Evolutionary conservation across 2,329 filamentous ascomycete species (phyloP).

Genomic region (Paecilomyces sp.): DNA sequence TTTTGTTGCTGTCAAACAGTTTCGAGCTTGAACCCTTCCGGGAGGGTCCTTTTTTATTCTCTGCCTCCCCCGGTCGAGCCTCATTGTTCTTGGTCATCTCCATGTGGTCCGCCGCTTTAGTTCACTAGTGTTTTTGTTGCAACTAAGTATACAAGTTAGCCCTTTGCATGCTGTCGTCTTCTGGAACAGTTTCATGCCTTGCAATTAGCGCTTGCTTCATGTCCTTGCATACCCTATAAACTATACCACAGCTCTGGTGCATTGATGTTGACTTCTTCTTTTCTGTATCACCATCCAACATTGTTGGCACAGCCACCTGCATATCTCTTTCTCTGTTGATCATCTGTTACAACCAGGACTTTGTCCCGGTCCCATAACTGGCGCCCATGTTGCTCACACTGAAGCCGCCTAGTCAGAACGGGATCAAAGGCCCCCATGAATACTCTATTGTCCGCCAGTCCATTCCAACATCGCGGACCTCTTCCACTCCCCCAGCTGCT

Average conservation of each 20-base stretch:
- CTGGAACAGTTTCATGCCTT: neutral
- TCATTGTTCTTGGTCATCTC: neutral
- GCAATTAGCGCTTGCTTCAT: neutral
- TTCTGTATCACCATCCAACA: conserved; percentile 16
- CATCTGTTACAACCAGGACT: neutral
- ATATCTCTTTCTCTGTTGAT: conserved; percentile 7
- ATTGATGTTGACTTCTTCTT: conserved; percentile 6
- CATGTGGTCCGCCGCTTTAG: neutral
- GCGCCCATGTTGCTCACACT: conserved; percentile 46
- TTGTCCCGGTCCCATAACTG: conserved; percentile 2
- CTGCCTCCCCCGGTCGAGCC: neutral
- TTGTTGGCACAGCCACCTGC: conserved; percentile 5
- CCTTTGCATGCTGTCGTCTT: neutral
- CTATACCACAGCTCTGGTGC: conserved; percentile 6
- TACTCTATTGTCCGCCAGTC: conserved; percentile 37
- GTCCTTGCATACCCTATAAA: neutral
- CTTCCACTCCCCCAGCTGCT: conserved; percentile 29
- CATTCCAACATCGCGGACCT: conserved; percentile 30
- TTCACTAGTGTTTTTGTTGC: neutral
- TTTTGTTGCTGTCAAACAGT: neutral
- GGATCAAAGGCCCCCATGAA: conserved; percentile 43
- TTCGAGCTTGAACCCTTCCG: neutral
- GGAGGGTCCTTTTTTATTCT: neutral
- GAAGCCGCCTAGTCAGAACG: conserved; percentile 41
- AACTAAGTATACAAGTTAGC: neutral